A percentile compares a stretch with the other conserved stretches of the same genome.
phyloP scores from a whole-genome alignment of 257 asterid genomes.

The Eucommia ulmoides region DNA sequence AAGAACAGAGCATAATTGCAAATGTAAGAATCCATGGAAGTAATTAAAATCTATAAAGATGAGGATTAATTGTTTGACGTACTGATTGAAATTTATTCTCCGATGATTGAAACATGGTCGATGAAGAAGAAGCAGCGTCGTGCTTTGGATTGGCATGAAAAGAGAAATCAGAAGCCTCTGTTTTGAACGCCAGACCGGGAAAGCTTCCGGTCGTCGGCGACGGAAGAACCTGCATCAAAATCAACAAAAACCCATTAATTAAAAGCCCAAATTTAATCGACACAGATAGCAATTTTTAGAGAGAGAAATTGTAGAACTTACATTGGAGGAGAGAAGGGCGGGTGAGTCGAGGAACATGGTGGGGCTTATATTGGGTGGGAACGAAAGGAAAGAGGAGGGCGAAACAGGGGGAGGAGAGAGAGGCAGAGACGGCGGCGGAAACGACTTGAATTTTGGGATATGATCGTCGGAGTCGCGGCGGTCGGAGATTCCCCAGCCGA shows the following conservation, averaged over 20 bases:
- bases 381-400: constrained; percentile 56
- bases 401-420: constrained; percentile 57
- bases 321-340: constrained; percentile 50
- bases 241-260: not conserved
- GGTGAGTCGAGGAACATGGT: constrained; percentile 76
- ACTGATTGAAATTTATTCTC: constrained; percentile 24
- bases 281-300: not conserved
- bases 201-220: constrained; percentile 60
- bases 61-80: no score
- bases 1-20: no score
- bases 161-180: constrained; percentile 39
- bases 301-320: constrained; percentile 17
- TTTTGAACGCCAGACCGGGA: constrained; percentile 21
- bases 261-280: not conserved
- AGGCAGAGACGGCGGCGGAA: constrained; percentile 47
- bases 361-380: constrained; percentile 61
- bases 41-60: not conserved
- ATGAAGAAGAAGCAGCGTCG: constrained; percentile 16
- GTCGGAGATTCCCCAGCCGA: not conserved
- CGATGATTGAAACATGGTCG: constrained; percentile 27
- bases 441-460: constrained; percentile 36
- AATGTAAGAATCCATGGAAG: no score
- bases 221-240: constrained; percentile 34
- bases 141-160: constrained; percentile 38
- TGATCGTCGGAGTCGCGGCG: not conserved